Percentiles rank a stretch among this genome's conserved stretches.
Evolutionary conservation across 257 asterid genomes (phyloP).

Genomic region (Rauvolfia tetraphylla): DNA sequence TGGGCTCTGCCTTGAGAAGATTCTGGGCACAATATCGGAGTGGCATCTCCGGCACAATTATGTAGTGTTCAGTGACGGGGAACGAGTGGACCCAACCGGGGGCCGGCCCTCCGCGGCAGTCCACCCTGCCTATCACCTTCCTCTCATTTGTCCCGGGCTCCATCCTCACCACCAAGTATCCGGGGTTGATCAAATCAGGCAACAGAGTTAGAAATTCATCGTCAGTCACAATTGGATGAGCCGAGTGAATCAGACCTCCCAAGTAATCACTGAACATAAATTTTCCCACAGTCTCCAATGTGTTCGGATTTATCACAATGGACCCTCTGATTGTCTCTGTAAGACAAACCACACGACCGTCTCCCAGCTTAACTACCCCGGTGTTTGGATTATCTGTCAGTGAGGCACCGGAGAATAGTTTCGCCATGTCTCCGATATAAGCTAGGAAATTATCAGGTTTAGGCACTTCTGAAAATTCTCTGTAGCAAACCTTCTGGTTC

Average conservation of each 20-base stretch:
- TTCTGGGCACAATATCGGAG: constrained; percentile 84
- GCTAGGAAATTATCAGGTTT: constrained; percentile 63
- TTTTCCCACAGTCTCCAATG: constrained; percentile 62
- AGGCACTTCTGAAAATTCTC: constrained; percentile 89
- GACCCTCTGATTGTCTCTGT: constrained; percentile 93
- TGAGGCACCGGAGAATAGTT: constrained; percentile 83
- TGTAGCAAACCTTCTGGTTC: constrained; percentile 65
- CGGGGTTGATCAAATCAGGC: constrained; percentile 80
- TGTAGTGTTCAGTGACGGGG: constrained; percentile 80
- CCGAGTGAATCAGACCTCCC: constrained; percentile 83
- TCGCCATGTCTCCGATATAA: constrained; percentile 80
- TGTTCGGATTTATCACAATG: constrained; percentile 55
- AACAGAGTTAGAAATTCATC: constrained; percentile 59
- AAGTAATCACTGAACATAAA: constrained; percentile 60
- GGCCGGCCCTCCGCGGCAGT: constrained; percentile 73
- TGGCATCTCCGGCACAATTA: constrained; percentile 96
- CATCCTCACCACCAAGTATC: constrained; percentile 79
- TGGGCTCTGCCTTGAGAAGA: constrained; percentile 85
- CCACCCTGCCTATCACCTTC: constrained; percentile 67
- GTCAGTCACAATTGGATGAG: constrained; percentile 89
- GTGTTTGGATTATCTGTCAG: constrained; percentile 92
- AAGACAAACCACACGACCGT: constrained; percentile 85
- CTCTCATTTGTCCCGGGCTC: constrained; percentile 74
- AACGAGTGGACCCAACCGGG: constrained; percentile 99
- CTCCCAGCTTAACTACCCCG: constrained; percentile 80